Evolutionary conservation across 495 filamentous ascomycete genomes (phyloP), one percentile per base, ranked within the genome.

Genomic region (Clavariopsis aquatica): DNA sequence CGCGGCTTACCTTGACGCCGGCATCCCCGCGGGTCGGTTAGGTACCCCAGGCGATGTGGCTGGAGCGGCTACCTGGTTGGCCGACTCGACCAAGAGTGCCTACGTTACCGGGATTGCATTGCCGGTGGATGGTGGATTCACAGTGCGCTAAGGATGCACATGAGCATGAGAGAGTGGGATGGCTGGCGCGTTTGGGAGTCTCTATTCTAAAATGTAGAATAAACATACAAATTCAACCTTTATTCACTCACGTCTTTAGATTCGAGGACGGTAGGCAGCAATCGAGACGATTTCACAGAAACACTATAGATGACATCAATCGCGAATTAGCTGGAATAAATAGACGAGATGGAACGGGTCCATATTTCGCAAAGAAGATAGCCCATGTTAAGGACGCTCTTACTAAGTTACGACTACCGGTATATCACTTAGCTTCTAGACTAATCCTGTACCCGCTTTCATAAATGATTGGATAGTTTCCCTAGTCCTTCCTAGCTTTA

Each of bases 341-440:
- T 43, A 43, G 47, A 51, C 47, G 47, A 51, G 26, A 51, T 51
- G 47, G 26, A 51, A 51, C 47, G n/a, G 26, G 12, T 51, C 19
- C 20, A 51, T 51, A 17, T 51, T 15, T 24, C 47, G 47, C 47
- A 43, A 54, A 27, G 52, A 31, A 29, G 52, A 54, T 54, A 54
- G 29, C 52, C 31, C 24, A 54, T 29, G 52, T 54, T 13, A 54
- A 29, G 52, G 29, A 54, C 52, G 19, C 52, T 54, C 52, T 54
- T 54, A 54, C 27, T 7, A 54, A n/a, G n/a, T n/a, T n/a, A n/a
- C n/a, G n/a, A n/a, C n/a, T n/a, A n/a, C n/a, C n/a, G n/a, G 2
- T 19, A 54, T 34, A 54, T 54, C 52, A 36, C 52, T 54, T 54
- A 31, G 52, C 5, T 31, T 29, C 26, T 31, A 36, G 52, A 54